Conservation (phyloP, 768 basidiomycete species). For the Termitomyces sp. region DNA sequence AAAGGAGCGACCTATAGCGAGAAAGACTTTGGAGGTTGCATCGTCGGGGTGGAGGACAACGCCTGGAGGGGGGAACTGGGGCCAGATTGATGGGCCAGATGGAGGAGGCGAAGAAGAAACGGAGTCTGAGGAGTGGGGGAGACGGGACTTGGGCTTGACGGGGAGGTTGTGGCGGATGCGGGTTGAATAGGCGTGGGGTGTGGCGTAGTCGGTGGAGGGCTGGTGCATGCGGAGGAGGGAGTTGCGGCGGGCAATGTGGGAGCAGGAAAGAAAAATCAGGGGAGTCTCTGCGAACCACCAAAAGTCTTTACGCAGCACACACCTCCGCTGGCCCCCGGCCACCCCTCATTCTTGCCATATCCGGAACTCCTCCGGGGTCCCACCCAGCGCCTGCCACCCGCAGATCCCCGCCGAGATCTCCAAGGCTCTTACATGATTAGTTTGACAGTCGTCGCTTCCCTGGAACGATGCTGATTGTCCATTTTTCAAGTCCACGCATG, state of each 20-base stretch:
- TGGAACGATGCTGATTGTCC: too few relatives aligned
- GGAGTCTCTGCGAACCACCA: conserved; percentile 5
- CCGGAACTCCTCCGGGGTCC: conserved; percentile 16
- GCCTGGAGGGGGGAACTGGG: conserved; percentile 54
- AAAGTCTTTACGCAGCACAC: conserved; percentile 14
- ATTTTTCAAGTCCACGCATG: too few relatives aligned
- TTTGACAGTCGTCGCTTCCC: too few relatives aligned
- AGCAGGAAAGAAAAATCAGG: conserved; percentile 23
- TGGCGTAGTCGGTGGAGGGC: neutral
- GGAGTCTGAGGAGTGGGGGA: conserved; percentile 37
- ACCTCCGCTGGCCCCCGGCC: conserved; percentile 2
- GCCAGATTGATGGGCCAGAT: conserved; percentile 17
- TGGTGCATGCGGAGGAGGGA: conserved; percentile 7
- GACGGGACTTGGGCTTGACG: conserved; percentile 47
- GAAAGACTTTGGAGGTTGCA: conserved; percentile 63
- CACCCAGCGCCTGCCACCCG: conserved; percentile 2
- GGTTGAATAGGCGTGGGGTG: conserved; percentile 43
- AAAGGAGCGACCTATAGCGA: conserved; percentile 67
- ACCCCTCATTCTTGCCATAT: conserved; percentile 9
- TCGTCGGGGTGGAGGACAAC: conserved; percentile 73
- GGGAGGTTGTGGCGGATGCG: conserved; percentile 46
- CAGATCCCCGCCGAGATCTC: conserved; percentile 15
- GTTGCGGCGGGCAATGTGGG: conserved; percentile 12
- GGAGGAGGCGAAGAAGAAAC: conserved; percentile 15
- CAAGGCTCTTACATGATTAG: neutral